Conservation (phyloP, 75 land plant genomes). For the Chamaecyparis obtusa region DNA sequence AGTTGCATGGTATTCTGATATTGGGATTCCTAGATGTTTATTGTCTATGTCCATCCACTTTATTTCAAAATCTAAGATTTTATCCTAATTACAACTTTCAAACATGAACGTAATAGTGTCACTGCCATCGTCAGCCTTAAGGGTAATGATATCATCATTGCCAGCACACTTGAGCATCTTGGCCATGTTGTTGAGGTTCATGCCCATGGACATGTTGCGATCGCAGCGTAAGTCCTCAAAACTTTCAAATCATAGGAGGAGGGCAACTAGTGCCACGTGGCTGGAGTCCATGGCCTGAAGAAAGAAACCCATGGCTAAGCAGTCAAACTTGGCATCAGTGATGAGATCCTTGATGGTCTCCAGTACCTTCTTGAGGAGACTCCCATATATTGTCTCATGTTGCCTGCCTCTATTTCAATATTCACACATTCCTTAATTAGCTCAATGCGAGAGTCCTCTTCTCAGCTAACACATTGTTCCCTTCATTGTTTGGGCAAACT, state of each 20-base stretch:
- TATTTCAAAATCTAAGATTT: constrained; percentile 51
- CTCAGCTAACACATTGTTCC: no score
- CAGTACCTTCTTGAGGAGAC: constrained; percentile 36
- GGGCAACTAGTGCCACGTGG: constrained; percentile 43
- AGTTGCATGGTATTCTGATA: constrained; percentile 39
- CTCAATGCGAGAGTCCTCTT: no score
- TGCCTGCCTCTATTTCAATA: no score
- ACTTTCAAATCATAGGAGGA: constrained; percentile 33
- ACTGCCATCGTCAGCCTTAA: no score
- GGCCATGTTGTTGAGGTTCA: no score
- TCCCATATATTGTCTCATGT: no score
- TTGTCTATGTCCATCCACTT: constrained; percentile 52
- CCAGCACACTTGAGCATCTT: no score
- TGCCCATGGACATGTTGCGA: no score
- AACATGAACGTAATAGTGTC: no score
- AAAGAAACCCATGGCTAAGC: constrained; percentile 33
- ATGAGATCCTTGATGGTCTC: constrained; percentile 50
- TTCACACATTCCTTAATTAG: no score
- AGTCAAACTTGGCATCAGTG: constrained; percentile 44
- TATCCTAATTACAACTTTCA: constrained; percentile 47
- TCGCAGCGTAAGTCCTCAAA: constrained; percentile 47
- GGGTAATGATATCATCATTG: no score
- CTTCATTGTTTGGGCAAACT: no score
- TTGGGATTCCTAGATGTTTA: constrained; percentile 47
- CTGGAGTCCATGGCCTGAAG: constrained; percentile 53